Base-by-base conservation (phyloP, 768 basidiomycete species). In the Trichaptum fuscoviolaceum region DNA sequence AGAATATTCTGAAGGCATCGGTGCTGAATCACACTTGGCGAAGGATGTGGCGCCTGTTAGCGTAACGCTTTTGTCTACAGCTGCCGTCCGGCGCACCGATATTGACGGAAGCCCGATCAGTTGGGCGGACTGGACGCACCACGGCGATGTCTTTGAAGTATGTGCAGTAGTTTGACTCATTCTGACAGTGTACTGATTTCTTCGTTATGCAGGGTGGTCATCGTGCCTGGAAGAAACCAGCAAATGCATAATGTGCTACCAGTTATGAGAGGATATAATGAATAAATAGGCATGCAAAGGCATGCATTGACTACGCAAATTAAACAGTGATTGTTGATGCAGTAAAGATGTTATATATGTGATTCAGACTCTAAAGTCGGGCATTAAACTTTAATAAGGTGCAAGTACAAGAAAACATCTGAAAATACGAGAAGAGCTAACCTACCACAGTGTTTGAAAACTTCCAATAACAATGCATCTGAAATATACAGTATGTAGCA, bases 101-200 rank as follows among this genome's bases (percentile, higher is more conserved):
- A 65, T 74, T 63, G 24, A 65, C 15, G 42, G 20, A 52, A 52
- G 42, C 35, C 73, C 73, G 2, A 66, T 69, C 1, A 65, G 70
- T 63, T 66, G 73, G 58, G 69, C 66, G 23, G 73, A 74, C 58
- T 74, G 70, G 69, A 66, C 67, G 67, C 63, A 63, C 35, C 73
- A 74, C 26, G 34, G 35, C 18, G 57, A 60, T 15, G 58, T 74
- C 34, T 74, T 74, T 63, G 62, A 66, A 0, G 74, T 74, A 67
- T 67, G 74, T 64, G 24, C 12, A 6, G 2, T 52, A 20, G 10
- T 2, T 52, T 52, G 42, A 5, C 8, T 30, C 30, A 8, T 30
- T 15, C 42, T 5, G 42, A 52, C 20, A 52, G 15, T 52, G 20
- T 52, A 52, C 42, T 52, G 42, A 52, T 12, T 52, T 52, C 20